Evolutionary conservation across 805 yeast genomes (phyloP).

Genomic region (Starmerella powellii): DNA sequence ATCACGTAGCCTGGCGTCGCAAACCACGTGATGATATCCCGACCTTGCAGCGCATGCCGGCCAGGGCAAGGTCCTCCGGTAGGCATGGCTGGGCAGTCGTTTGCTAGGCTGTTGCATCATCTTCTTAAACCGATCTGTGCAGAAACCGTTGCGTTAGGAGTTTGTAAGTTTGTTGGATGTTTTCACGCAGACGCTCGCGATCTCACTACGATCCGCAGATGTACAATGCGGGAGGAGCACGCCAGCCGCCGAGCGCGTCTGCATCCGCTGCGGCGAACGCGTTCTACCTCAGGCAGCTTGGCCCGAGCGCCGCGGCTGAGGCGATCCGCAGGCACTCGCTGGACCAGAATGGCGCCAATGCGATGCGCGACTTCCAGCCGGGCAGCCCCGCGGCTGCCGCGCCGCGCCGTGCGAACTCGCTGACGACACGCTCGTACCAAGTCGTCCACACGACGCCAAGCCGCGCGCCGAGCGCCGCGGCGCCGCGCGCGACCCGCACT

Average conservation of each 20-base stretch:
- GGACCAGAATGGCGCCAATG: constrained; percentile 21
- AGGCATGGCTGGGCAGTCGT: too few relatives aligned
- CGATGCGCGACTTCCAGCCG: constrained; percentile 19
- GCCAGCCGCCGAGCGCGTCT: constrained; percentile 30
- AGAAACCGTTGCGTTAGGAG: too few relatives aligned
- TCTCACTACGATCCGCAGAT: constrained; percentile 23
- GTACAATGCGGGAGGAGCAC: constrained; percentile 28
- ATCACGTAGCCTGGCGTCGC: too few relatives aligned
- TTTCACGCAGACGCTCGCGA: constrained; percentile 20
- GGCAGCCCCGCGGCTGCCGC: not conserved
- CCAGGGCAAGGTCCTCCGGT: too few relatives aligned
- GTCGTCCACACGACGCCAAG: constrained; percentile 2
- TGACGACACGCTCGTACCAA: constrained; percentile 16
- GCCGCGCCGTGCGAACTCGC: constrained; percentile 21
- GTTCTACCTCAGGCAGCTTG: constrained; percentile 19
- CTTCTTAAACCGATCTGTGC: too few relatives aligned
- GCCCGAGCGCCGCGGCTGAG: constrained; percentile 30
- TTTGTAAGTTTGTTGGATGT: constrained; percentile 2
- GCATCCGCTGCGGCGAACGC: constrained; percentile 53
- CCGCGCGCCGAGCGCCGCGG: not conserved
- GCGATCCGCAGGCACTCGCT: constrained; percentile 29
- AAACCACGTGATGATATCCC: too few relatives aligned
- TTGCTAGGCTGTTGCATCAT: too few relatives aligned
- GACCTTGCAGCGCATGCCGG: too few relatives aligned
- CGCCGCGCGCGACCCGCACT: not conserved